These are phyloP conservation scores for Boletellus ananas DNA, from an alignment of 768 basidiomycete genomes.

Conservation along the genomic window DNA sequence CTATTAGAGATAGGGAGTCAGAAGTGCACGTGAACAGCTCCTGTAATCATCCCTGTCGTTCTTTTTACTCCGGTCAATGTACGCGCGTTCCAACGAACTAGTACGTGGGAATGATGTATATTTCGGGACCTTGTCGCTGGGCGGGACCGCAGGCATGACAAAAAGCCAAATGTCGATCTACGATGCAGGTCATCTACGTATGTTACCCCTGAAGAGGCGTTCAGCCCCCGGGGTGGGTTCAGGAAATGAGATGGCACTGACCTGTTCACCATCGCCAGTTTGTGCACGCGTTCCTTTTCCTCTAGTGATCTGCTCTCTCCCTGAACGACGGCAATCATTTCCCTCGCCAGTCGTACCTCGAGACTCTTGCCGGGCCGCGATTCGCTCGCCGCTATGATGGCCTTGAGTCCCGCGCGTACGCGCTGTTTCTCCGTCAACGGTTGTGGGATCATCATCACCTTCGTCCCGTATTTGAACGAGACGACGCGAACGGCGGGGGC, in stretches of 20 bases:
- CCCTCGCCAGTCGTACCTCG: slow-evolving; percentile 72
- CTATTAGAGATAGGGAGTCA: neutral
- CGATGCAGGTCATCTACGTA: slow-evolving; percentile 11
- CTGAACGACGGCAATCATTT: slow-evolving; percentile 69
- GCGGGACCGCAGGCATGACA: neutral
- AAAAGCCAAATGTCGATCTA: neutral
- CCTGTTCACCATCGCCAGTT: slow-evolving; percentile 74
- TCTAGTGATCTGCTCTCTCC: slow-evolving; percentile 56
- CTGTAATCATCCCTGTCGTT: too few species aligned
- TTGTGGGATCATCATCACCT: slow-evolving; percentile 61
- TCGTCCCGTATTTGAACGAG: slow-evolving; percentile 59
- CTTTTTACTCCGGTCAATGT: too few species aligned
- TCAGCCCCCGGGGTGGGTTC: neutral
- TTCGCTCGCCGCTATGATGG: slow-evolving; percentile 66
- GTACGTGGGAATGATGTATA: too few species aligned
- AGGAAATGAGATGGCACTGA: slow-evolving; percentile 32
- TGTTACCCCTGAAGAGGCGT: slow-evolving; percentile 20
- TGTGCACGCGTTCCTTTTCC: slow-evolving; percentile 62
- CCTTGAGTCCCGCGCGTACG: slow-evolving; percentile 61
- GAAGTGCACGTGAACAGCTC: too few species aligned
- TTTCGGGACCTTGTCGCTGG: too few species aligned
- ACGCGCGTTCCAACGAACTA: too few species aligned
- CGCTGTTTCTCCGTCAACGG: slow-evolving; percentile 82
- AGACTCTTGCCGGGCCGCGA: slow-evolving; percentile 51
- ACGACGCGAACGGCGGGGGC: slow-evolving; percentile 68